Base-by-base conservation (phyloP, 1,284 basidiomycete genomes). In the Cerrena zonata region DNA sequence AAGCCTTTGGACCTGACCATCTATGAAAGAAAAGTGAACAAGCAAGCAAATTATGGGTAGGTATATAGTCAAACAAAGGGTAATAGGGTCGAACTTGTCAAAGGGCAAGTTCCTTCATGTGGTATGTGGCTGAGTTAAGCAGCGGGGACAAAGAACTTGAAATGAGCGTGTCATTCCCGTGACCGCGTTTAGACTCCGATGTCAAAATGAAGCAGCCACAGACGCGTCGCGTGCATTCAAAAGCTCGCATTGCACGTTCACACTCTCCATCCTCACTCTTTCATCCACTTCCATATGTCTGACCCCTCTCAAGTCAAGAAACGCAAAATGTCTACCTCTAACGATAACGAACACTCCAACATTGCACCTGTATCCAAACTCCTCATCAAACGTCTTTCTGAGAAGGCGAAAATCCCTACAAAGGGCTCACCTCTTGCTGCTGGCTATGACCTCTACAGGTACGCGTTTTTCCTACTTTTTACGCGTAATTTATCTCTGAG, bases 361-460 rank as follows among this genome's bases (percentile, higher is more conserved):
- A 52, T 67, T 42, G 69, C 74, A 3, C 76, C 77, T 22, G 61
- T 68, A 3, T 62, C 75, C 2, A 75, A 75, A 44, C 82, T 98
- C 18, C 81, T 93, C 56, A 84, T 99, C 60, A 95, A 96, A 65
- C 80, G 86, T 34, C 82, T 90, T 44, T 89, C 89, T 1, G 79
- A 85, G 12, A 86, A 85, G 59, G 96, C 92, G 15, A 88, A 70
- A 55, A 65, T 96, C 23, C 95, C 96, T 0, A 94, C 90, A 11
- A 81, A 91, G 52, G 95, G 95, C 1, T 94, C 91, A 4, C 69
- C 82, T 1, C 74, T 89, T 43, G 81, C 95, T 1, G 95, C 95
- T 2, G 95, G 95, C 2, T 95, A 98, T 65, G 95, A 99, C 68
- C 74, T 99, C 38, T 96, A 93, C 71, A 89, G 89, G 84, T 89